Evolutionary conservation across 164 flowering plant species (phyloP), one percentile per base, ranked within the genome.

Genomic region (Vitis rotundifolia): DNA sequence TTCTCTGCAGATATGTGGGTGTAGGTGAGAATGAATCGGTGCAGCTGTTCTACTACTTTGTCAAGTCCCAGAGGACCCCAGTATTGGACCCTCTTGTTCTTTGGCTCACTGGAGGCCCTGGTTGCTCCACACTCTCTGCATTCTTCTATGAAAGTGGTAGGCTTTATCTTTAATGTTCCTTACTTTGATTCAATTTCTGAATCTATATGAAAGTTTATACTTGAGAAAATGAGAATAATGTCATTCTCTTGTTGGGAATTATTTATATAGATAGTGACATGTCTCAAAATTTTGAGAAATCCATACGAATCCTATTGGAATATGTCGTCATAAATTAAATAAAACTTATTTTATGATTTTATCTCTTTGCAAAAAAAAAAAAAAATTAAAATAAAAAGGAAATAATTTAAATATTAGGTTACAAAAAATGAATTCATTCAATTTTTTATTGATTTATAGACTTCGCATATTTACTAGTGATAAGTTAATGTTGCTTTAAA

Each of bases 41-140:
- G 26, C 69, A 66, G 69, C 60, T 66, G 11, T 66, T 66, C 47
- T 66, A 66, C 69, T 66, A 66, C 69, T 66, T 66, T 26, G 59
- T 66, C 19, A 59, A 51, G 60, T 66, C 69, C 10, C 44, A 55
- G 28, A 47, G 59, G 19, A 51, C 3, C 26, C 69, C 69, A 3
- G 18, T 37, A 16, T 8, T 9, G 13, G 69, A 66, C 60, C 69
- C 69, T 0, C 29, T 66, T 14, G 13, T 66, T 59, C 69, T 66
- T 19, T 66, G 69, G 69, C 59, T 66, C 69, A 52, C 59, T 16
- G 69, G 69, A 44, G 69, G 69, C 26, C 69, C 69, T 8, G 69
- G 59, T 16, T 66, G 69, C 69, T 66, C 69, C 8, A 59, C 22
- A 18, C 69, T 66, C 28, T 60, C 63, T 18, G 63, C 63, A 19